A percentile compares a stretch with the other conserved stretches of the same genome.
phyloP scores from a whole-genome alignment of 305 asterid species.

The Solanum hybrid region DNA sequence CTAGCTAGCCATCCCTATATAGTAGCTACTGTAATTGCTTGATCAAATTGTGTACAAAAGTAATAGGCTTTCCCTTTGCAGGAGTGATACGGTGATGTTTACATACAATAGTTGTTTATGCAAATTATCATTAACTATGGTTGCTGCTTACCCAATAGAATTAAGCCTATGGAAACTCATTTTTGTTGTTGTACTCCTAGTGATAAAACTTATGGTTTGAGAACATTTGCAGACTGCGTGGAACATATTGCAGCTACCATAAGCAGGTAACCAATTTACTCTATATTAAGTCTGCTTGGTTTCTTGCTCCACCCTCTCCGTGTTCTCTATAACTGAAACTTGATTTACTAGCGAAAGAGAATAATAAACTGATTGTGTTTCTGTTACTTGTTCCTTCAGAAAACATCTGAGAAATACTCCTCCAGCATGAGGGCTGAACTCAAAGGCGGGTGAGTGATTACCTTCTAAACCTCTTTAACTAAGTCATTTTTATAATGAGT shows the following conservation, averaged over 20 bases:
- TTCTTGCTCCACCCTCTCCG: background rate
- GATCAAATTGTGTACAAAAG: background rate
- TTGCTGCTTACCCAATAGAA: background rate
- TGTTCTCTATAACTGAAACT: background rate
- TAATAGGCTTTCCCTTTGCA: background rate
- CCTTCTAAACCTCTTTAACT: too few relatives aligned
- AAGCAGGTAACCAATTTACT: background rate
- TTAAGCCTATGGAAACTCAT: background rate
- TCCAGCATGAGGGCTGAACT: conserved; percentile 30
- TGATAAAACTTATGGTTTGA: background rate
- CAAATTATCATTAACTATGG: background rate
- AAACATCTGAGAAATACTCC: conserved; percentile 43
- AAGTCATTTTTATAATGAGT: too few relatives aligned
- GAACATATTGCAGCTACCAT: conserved; percentile 63
- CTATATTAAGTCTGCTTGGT: background rate
- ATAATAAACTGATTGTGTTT: background rate
- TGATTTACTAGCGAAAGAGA: background rate
- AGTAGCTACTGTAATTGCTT: background rate
- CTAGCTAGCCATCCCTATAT: background rate
- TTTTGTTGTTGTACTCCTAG: background rate
- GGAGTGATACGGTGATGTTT: background rate
- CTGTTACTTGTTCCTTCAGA: conserved; percentile 22
- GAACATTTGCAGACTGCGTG: conserved; percentile 37
- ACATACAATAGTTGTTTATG: background rate
- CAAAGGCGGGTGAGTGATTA: conserved; percentile 27